Base-by-base conservation (phyloP, 495 filamentous ascomycete genomes). In the Aspergillus affinis region DNA sequence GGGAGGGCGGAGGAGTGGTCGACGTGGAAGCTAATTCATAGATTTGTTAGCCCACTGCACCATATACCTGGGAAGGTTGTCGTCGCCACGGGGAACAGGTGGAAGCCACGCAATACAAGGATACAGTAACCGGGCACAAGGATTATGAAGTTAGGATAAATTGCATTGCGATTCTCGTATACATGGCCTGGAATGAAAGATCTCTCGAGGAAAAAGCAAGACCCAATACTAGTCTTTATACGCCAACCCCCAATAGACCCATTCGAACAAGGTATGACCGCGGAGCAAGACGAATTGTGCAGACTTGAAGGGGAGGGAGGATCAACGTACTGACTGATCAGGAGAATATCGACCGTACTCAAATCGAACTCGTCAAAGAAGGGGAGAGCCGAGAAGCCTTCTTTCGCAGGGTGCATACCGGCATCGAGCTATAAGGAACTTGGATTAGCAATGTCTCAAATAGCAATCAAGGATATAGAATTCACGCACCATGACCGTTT, bases 291-390 rank as follows among this genome's bases (percentile, higher is more conserved):
- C 45, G 20, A 18, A 54, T 53, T 60, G 45, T 53, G 27, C 45
- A 55, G 55, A 57, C 19, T 57, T 46, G 53, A 63, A 61, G 58
- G 54, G 63, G 49, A 65, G 59, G 20, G 60, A 45, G 49, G 60
- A 18, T 62, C 60, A 52, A 79, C 92, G 85, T 91, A 97, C 92
- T 98, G 94, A 84, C 91, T 97, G 65, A 98, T 96, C 49, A 98
- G 78, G 50, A 98, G 88, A 64, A 98, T 89, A 75, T 98, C 95
- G 46, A 98, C 93, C 6, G 90, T 96, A 73, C 94, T 97, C 32
- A 98, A 79, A 71, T 98, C 94, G 70, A 97, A 98, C 68, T 98
- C 93, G 70, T 98, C 94, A 70, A 96, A 98, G 80, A 96, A 98
- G 0, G 94, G 94, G 9, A 98, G 85, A 44, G 91, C 89, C 17